A percentile compares a stretch with the other conserved stretches of the same genome.
phyloP scores from a whole-genome alignment of 169 alveolate genomes.

The Plasmodium gaboni region DNA sequence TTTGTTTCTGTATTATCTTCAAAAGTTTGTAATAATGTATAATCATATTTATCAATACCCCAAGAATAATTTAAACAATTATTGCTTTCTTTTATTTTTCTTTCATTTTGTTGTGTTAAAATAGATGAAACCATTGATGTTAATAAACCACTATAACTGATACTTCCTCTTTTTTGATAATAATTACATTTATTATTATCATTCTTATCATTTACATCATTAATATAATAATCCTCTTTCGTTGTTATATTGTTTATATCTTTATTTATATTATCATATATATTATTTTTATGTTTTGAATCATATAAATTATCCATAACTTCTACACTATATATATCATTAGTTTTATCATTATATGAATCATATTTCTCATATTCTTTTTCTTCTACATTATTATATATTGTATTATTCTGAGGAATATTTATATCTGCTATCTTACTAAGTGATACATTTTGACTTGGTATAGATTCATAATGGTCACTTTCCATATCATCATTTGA shows the following conservation, averaged over 20 bases:
- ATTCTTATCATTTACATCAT: background rate
- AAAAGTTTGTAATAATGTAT: constrained; percentile 8
- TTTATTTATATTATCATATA: background rate
- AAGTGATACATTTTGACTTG: background rate
- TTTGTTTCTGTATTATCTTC: background rate
- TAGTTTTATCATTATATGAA: background rate
- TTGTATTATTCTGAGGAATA: background rate
- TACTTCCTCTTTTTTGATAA: constrained; percentile 36
- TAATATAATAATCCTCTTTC: background rate
- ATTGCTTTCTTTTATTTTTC: constrained; percentile 21
- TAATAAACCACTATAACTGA: constrained; percentile 61
- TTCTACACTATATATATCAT: background rate
- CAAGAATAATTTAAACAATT: constrained; percentile 28
- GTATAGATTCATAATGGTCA: background rate
- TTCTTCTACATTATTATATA: background rate
- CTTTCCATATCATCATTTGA: background rate
- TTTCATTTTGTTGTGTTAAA: constrained; percentile 65
- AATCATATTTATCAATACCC: constrained; percentile 8
- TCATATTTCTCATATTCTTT: background rate
- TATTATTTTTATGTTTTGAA: background rate
- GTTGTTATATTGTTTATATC: background rate
- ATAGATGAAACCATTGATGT: constrained; percentile 75
- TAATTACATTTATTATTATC: background rate
- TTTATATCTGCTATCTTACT: background rate
- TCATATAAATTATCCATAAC: background rate